A percentile compares a stretch with the other conserved stretches of the same genome.
Conservation (phyloP, 1,284 basidiomycete species). For the Microbotryum intermedium region DNA sequence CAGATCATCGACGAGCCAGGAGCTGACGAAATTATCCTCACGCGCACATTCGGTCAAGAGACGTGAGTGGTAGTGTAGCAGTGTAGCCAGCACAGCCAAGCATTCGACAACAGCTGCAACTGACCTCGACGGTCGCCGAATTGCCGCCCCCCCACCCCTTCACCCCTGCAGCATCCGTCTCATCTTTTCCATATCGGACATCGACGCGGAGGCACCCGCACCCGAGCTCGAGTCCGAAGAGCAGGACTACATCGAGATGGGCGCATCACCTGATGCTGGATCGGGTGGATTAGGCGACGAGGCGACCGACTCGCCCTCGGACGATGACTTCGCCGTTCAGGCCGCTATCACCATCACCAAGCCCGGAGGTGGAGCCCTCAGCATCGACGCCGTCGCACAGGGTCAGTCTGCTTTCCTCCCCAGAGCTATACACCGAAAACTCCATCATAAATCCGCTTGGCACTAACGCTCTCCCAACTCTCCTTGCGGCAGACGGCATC, state of each 20-base stretch:
- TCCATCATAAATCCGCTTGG: background rate
- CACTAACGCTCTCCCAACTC: background rate
- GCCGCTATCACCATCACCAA: conserved; percentile 77
- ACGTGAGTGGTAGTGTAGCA: conserved; percentile 50
- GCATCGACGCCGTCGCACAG: conserved; percentile 69
- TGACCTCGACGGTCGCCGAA: conserved; percentile 26
- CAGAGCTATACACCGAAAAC: background rate
- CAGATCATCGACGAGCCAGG: conserved; percentile 65
- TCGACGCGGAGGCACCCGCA: conserved; percentile 44
- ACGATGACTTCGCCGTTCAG: conserved; percentile 54
- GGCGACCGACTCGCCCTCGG: conserved; percentile 21
- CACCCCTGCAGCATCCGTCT: conserved; percentile 53
- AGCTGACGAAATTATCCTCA: conserved; percentile 73
- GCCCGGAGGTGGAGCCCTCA: conserved; percentile 50
- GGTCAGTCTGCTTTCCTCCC: conserved; percentile 5
- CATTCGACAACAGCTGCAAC: conserved; percentile 38
- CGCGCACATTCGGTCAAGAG: conserved; percentile 84
- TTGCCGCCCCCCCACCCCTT: conserved; percentile 11
- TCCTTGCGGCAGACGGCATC: conserved; percentile 51
- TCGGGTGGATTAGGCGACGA: conserved; percentile 27
- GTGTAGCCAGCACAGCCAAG: conserved; percentile 34
- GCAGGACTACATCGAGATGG: conserved; percentile 43
- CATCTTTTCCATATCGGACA: conserved; percentile 74
- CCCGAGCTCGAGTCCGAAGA: conserved; percentile 34
- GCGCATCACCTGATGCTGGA: conserved; percentile 40